These are phyloP conservation scores for Echeveria elegans DNA, from an alignment of 164 flowering plant genomes.

Conservation along the genomic window DNA sequence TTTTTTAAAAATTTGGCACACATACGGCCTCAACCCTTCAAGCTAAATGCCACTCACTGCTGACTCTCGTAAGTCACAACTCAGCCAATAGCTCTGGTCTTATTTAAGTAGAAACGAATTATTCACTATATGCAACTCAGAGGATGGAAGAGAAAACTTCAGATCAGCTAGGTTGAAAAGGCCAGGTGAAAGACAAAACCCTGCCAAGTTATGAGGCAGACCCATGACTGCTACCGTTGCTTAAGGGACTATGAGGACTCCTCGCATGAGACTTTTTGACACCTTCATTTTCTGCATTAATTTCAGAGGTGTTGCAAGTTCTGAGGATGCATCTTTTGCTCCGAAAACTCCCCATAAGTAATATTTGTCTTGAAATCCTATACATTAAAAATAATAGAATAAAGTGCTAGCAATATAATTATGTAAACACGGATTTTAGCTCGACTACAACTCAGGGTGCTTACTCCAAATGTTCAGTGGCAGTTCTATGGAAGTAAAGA, in stretches of 20 bases:
- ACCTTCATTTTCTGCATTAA: neutral
- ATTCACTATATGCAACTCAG: no score
- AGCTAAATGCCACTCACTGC: no score
- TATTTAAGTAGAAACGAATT: no score
- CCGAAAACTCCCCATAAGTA: slow-evolving; percentile 54
- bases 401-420: neutral
- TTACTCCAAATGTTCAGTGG: slow-evolving; percentile 38
- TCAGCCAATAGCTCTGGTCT: no score
- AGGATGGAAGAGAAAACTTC: no score
- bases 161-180: no score
- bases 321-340: slow-evolving; percentile 14
- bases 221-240: slow-evolving; percentile 13
- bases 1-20: no score
- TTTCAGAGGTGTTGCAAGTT: neutral
- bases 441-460: slow-evolving; percentile 6
- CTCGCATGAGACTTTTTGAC: neutral
- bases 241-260: slow-evolving; percentile 18
- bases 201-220: slow-evolving; percentile 8
- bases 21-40: no score
- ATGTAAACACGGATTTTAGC: neutral
- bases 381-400: slow-evolving; percentile 11
- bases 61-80: no score
- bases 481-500: slow-evolving; percentile 35
- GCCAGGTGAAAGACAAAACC: no score
- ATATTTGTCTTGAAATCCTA: slow-evolving; percentile 35